Percentiles rank a stretch among this genome's conserved stretches.
Evolutionary conservation across 2,329 filamentous ascomycete species (phyloP).

Genomic region (Pseudogymnoascus sp.): DNA sequence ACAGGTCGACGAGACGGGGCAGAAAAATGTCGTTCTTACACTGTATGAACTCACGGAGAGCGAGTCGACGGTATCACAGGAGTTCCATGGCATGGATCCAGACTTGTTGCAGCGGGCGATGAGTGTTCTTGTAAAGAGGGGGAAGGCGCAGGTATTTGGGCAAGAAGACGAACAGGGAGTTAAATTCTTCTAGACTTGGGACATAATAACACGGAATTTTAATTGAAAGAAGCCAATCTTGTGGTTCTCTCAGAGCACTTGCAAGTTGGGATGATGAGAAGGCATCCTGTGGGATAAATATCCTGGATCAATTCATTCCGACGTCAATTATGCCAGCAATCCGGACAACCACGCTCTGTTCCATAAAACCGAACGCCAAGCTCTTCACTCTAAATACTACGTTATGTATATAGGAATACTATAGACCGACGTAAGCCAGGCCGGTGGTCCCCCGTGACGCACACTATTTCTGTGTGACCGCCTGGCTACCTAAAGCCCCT

Average conservation of each 20-base stretch:
- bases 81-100: slow-evolving; percentile 81
- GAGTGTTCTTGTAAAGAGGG: slow-evolving; percentile 73
- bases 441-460: too few species aligned
- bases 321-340: too few species aligned
- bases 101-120: slow-evolving; percentile 74
- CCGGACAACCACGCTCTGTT: too few species aligned
- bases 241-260: not conserved
- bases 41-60: slow-evolving; percentile 86
- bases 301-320: too few species aligned
- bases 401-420: too few species aligned
- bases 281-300: not conserved
- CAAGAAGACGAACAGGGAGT: slow-evolving; percentile 81
- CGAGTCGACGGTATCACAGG: slow-evolving; percentile 66
- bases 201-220: not conserved
- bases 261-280: not conserved
- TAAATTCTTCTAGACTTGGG: slow-evolving; percentile 71
- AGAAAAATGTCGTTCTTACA: slow-evolving; percentile 82
- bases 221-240: not conserved
- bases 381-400: too few species aligned
- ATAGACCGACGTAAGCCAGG: too few species aligned
- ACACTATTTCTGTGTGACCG: too few species aligned
- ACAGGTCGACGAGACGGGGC: slow-evolving; percentile 68
- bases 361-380: too few species aligned
- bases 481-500: too few species aligned
- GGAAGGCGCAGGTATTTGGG: slow-evolving; percentile 90